Conservation (phyloP, 345 rosid species). For the Noccaea bulbosa region DNA sequence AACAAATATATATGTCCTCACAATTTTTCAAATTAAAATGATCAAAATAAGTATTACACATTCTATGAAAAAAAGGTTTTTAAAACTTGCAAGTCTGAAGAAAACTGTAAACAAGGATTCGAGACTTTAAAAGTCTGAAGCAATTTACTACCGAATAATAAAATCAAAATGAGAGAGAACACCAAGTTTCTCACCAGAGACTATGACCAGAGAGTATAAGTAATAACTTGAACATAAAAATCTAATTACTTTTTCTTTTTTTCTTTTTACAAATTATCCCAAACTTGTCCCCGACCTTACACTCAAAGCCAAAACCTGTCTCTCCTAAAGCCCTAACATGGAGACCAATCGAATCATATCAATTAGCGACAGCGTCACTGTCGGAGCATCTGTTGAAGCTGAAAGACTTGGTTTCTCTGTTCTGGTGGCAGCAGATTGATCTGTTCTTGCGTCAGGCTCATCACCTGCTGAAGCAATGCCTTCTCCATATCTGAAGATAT, state of each 20-base stretch:
- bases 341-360: conserved; percentile 19
- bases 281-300: conserved; percentile 31
- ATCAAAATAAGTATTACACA: neutral
- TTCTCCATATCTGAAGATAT: conserved; percentile 94
- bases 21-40: neutral
- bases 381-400: conserved; percentile 92
- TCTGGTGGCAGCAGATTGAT: conserved; percentile 85
- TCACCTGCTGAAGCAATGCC: conserved; percentile 95
- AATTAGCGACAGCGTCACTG: conserved; percentile 58
- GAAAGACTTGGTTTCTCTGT: conserved; percentile 92
- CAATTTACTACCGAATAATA: conserved; percentile 17
- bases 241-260: neutral
- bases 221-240: neutral
- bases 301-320: conserved; percentile 31
- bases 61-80: neutral
- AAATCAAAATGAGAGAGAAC: conserved; percentile 7
- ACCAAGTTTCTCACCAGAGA: neutral
- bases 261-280: conserved; percentile 25
- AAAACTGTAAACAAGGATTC: neutral
- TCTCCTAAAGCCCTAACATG: conserved; percentile 26
- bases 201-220: conserved; percentile 12
- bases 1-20: neutral
- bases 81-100: neutral
- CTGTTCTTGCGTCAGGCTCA: conserved; percentile 96
- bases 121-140: neutral